These are phyloP conservation scores for Malus sylvestris DNA, from an alignment of 306 rosid genomes.

Conservation along the genomic window DNA sequence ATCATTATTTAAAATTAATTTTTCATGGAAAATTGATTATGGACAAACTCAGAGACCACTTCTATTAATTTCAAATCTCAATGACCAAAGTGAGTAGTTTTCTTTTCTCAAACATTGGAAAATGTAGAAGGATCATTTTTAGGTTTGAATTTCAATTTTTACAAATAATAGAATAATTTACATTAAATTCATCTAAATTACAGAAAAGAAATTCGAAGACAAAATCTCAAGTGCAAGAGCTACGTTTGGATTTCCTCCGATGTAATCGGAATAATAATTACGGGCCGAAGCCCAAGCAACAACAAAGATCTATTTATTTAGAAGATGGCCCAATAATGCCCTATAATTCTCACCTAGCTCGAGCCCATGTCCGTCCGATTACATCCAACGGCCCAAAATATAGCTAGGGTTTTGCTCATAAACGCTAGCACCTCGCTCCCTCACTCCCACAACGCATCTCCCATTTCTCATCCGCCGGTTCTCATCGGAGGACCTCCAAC, in stretches of 20 bases:
- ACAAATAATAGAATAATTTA: too few species aligned
- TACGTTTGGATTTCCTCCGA: too few species aligned
- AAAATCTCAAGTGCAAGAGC: too few species aligned
- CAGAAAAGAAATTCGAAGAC: accelerated
- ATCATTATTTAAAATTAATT: too few species aligned
- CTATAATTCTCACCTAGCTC: not conserved
- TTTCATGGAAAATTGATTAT: too few species aligned
- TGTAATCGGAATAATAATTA: not conserved
- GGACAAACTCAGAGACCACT: too few species aligned
- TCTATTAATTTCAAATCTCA: too few species aligned
- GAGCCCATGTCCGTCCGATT: not conserved
- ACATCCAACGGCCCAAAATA: not conserved
- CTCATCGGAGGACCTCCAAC: not conserved
- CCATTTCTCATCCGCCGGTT: not conserved
- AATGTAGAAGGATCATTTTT: too few species aligned
- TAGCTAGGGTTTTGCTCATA: constrained; percentile 17
- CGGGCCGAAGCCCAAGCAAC: not conserved
- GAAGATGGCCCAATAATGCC: not conserved
- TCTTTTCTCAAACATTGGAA: too few species aligned
- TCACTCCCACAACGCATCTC: not conserved
- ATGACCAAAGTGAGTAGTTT: too few species aligned
- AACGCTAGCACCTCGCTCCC: not conserved
- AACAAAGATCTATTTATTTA: not conserved
- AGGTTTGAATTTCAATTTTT: too few species aligned
- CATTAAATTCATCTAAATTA: too few species aligned